Evolutionary conservation across 129 eudicot species (phyloP).

Genomic region (Escallonia rubra): DNA sequence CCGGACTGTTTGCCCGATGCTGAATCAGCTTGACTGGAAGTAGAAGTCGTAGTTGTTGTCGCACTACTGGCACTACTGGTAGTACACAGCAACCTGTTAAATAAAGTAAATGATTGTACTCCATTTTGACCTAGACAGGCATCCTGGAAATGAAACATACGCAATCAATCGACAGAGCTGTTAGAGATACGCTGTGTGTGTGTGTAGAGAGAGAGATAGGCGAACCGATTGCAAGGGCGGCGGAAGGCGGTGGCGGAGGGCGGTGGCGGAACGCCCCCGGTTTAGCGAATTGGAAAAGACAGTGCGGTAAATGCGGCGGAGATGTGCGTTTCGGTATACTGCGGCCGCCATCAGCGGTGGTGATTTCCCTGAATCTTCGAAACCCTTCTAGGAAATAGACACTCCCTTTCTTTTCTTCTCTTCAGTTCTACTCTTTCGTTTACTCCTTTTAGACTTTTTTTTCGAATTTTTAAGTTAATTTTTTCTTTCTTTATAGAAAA

Average conservation of each 20-base stretch:
- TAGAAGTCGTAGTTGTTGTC: conserved; percentile 21
- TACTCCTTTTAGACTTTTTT: no score
- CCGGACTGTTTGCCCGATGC: conserved; percentile 35
- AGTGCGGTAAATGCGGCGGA: conserved; percentile 33
- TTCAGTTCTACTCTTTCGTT: no score
- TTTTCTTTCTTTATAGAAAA: no score
- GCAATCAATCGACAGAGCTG: background rate
- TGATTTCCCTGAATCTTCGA: no score
- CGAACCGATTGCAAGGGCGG: conserved; percentile 27
- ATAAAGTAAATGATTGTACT: conserved; percentile 18
- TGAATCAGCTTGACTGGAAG: conserved; percentile 23
- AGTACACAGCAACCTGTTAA: conserved; percentile 41
- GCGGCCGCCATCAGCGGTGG: conserved; percentile 15
- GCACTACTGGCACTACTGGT: no score
- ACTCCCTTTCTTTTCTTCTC: no score
- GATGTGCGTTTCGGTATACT: conserved; percentile 24
- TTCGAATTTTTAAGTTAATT: no score
- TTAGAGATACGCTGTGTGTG: no score
- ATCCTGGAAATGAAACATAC: conserved; percentile 17
- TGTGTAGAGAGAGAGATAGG: background rate
- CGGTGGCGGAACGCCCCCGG: conserved; percentile 16
- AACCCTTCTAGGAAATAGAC: no score
- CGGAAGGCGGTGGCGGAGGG: conserved; percentile 19
- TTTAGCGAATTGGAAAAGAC: conserved; percentile 22
- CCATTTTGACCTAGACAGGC: conserved; percentile 4